Percentiles rank a stretch among this genome's conserved stretches.
These are phyloP conservation scores for Salix udensis DNA, from an alignment of 345 rosid genomes.

Conservation along the genomic window DNA sequence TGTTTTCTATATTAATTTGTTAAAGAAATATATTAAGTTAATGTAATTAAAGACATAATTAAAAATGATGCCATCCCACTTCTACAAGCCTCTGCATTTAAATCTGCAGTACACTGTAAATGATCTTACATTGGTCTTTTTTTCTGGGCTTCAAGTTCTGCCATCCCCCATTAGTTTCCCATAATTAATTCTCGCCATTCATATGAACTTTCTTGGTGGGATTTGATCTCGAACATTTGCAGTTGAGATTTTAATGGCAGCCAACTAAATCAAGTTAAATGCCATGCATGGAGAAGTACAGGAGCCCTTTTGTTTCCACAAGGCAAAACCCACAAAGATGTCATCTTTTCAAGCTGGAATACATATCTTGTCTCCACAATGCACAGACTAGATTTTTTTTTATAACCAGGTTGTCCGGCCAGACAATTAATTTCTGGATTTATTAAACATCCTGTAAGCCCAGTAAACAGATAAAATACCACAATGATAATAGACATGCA, in stretches of 20 bases:
- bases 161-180: background rate
- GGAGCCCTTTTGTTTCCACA: background rate
- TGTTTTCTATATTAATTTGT: background rate
- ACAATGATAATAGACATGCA: rapidly evolving
- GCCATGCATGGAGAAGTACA: background rate
- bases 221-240: background rate
- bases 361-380: too few relatives aligned
- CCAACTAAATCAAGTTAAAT: background rate
- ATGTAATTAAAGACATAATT: background rate
- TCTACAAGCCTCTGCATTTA: background rate
- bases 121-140: background rate
- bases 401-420: too few relatives aligned
- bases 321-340: too few relatives aligned
- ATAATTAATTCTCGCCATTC: background rate
- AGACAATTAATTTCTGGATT: too few relatives aligned
- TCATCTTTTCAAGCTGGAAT: too few relatives aligned
- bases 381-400: too few relatives aligned
- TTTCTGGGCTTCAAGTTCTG: background rate
- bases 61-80: background rate
- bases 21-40: background rate
- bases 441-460: too few relatives aligned
- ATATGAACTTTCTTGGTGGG: background rate
- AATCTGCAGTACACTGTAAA: background rate
- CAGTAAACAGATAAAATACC: too few relatives aligned
- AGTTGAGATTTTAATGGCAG: background rate